Percentiles rank a stretch among this genome's conserved stretches.
phyloP scores from a whole-genome alignment of 257 asterid genomes.

The Thymus quinquecostatus region DNA sequence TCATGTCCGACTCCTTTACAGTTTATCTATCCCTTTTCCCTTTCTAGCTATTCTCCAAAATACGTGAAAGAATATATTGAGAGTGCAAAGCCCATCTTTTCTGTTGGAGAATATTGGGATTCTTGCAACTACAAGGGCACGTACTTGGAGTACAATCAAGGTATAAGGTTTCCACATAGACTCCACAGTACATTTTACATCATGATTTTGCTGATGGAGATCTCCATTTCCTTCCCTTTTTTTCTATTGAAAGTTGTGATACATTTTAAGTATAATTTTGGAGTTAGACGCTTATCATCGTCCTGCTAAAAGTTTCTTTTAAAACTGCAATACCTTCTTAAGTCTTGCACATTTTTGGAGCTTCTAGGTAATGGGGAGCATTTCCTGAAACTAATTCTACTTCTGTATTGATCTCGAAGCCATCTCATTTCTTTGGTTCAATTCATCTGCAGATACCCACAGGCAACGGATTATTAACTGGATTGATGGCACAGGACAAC shows the following conservation, averaged over 20 bases:
- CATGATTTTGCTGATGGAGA: conserved; percentile 22
- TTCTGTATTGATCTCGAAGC: conserved; percentile 7
- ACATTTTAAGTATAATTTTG: conserved; percentile 1
- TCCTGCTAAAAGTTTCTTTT: background rate
- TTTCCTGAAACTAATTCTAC: conserved; percentile 1
- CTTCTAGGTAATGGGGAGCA: background rate
- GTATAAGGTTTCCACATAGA: conserved; percentile 40
- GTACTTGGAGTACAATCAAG: conserved; percentile 88
- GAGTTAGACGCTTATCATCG: background rate
- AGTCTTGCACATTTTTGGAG: background rate
- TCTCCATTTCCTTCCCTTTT: background rate
- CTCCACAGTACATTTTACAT: background rate
- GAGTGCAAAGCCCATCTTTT: conserved; percentile 71
- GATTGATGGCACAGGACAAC: conserved; percentile 86
- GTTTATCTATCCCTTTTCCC: conserved; percentile 24
- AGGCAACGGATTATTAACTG: conserved; percentile 89
- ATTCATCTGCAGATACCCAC: conserved; percentile 69
- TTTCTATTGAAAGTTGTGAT: conserved; percentile 7
- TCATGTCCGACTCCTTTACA: conserved; percentile 4
- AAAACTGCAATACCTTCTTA: background rate
- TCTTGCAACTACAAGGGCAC: conserved; percentile 83
- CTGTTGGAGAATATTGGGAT: conserved; percentile 97
- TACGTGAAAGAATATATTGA: conserved; percentile 88
- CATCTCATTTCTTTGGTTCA: conserved; percentile 3
- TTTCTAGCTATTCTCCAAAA: conserved; percentile 72